Evolutionary conservation across 139 green algal genomes (phyloP), one percentile per base, ranked within the genome.

Genomic region (Coccomyxa sp.): DNA sequence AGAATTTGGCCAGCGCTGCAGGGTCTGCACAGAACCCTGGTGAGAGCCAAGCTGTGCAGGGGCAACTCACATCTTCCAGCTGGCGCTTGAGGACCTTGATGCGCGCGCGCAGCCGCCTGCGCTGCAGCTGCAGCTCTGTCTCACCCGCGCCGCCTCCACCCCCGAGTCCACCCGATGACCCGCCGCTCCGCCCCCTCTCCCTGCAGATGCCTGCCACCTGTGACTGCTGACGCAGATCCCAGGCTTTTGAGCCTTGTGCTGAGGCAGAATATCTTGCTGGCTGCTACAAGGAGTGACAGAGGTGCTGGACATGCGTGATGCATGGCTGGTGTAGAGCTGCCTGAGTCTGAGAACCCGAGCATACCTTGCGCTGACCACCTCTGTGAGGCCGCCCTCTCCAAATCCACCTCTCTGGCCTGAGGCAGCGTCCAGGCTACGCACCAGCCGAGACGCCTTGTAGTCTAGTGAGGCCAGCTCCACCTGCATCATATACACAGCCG

Each of bases 391-490:
- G 0, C 40, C 78, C 74, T 82, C 76, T 7, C 82, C 84, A 81
- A 86, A 87, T 1, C 72, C 79, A 7, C 35, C 34, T 8, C 80
- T 64, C 75, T 74, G 55, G 18, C 82, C 79, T 33, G 78, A 81
- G 31, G 35, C n/a, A 0, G 78, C 33, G 16, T 81, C 80, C 8
- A 70, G 39, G 14, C 41, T 31, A 0, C 89, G 85, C 75, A 93
- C 89, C 77, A 93, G 85, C 6, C 89, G 82, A 12, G 82, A 84
- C 14, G 83, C 73, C 44, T 80, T 72, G 54, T 90, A 90, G 6
- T 90, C 79, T 44, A 93, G 79, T 2, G 78, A 55, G 7, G 89
- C 89, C 77, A 93, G 72, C 82, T 93, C 89, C 35, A 93, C 89
- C 88, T 93, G 85, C 33, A 73, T n/a, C n/a, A n/a, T n/a, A n/a